Evolutionary conservation across 1,284 basidiomycete genomes (phyloP).

Genomic region (Tilletia setariae): DNA sequence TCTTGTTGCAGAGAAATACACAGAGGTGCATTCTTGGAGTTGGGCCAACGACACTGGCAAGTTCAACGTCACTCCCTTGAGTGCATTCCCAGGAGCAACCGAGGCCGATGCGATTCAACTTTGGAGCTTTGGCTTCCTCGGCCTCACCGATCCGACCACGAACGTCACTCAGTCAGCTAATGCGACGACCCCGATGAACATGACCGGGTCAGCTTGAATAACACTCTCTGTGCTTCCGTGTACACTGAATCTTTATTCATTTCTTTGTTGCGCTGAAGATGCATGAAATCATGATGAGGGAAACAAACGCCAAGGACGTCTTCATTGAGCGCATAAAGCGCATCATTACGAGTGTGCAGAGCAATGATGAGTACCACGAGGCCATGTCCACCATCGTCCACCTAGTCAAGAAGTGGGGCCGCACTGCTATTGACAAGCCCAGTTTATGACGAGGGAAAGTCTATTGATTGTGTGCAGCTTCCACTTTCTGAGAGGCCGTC

Average conservation of each 20-base stretch:
- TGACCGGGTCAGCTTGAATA: no score
- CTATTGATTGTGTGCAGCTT: no score
- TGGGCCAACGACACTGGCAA: slow-evolving; percentile 22
- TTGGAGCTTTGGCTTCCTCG: slow-evolving; percentile 56
- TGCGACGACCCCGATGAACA: no score
- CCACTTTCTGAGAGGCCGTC: no score
- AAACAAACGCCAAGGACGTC: slow-evolving; percentile 56
- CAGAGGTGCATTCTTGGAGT: slow-evolving; percentile 33
- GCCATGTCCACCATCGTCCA: slow-evolving; percentile 55
- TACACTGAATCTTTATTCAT: no score
- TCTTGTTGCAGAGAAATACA: slow-evolving; percentile 22
- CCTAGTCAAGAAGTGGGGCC: slow-evolving; percentile 58
- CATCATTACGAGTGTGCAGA: slow-evolving; percentile 47
- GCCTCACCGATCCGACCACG: slow-evolving; percentile 45
- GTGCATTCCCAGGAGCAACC: slow-evolving; percentile 47
- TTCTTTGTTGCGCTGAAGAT: no score
- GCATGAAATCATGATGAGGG: no score
- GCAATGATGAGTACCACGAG: slow-evolving; percentile 56
- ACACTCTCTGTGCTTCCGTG: no score
- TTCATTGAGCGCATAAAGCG: slow-evolving; percentile 56
- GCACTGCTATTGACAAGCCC: slow-evolving; percentile 56
- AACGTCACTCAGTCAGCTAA: no score
- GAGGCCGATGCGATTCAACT: slow-evolving; percentile 57
- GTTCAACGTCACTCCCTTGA: slow-evolving; percentile 26
- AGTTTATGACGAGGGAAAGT: no score